These are phyloP conservation scores for Fusarium sp. DNA, from an alignment of 2,329 filamentous ascomycete genomes.

Conservation along the genomic window DNA sequence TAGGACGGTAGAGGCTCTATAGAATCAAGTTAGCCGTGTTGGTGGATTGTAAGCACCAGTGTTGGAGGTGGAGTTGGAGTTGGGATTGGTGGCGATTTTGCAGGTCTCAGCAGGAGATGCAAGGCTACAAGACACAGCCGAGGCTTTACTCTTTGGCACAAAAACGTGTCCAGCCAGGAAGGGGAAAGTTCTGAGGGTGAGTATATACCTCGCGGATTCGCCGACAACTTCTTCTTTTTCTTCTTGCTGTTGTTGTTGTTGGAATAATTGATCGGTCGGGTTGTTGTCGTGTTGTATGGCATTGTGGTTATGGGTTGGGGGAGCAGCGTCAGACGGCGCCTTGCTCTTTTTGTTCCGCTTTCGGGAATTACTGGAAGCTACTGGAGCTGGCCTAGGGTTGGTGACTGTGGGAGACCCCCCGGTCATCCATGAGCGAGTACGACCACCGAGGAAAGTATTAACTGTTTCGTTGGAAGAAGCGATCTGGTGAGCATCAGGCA, in stretches of 20 bases:
- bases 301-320: constrained; percentile 24
- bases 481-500: constrained; percentile 44
- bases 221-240: not conserved
- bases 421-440: constrained; percentile 48
- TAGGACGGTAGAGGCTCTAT: constrained; percentile 54
- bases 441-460: constrained; percentile 53
- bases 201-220: constrained; percentile 25
- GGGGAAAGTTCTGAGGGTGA: not conserved
- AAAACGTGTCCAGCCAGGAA: not conserved
- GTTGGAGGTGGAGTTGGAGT: no score
- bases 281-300: constrained; percentile 13
- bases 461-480: constrained; percentile 55
- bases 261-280: constrained; percentile 5
- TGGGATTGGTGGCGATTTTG: constrained; percentile 2
- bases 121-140: constrained; percentile 8
- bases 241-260: constrained; percentile 4
- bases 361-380: constrained; percentile 29
- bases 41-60: not conserved
- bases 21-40: constrained; percentile 25
- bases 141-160: not conserved
- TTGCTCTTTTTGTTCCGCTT: constrained; percentile 36
- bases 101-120: not conserved
- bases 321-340: constrained; percentile 9
- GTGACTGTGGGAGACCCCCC: constrained; percentile 14
- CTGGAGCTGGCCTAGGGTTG: constrained; percentile 9